Conservation (phyloP, 805 yeast species). For the Tetrapisispora pingtungensis region DNA sequence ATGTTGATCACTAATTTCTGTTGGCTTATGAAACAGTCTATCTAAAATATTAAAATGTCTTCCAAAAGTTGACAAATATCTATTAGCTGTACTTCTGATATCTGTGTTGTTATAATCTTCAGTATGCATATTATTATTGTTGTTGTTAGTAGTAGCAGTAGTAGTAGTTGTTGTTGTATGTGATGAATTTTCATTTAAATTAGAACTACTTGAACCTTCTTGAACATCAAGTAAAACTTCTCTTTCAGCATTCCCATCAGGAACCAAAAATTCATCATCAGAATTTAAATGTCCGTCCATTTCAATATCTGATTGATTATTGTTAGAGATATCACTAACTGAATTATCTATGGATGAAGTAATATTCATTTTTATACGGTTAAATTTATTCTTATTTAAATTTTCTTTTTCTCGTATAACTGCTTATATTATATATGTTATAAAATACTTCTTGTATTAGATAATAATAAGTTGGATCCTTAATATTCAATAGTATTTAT, state of each 20-base stretch:
- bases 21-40: slow-evolving; percentile 25
- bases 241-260: neutral
- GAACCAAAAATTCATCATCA: neutral
- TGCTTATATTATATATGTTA: too few relatives aligned
- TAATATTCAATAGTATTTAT: too few relatives aligned
- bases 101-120: neutral
- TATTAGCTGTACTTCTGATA: slow-evolving; percentile 14
- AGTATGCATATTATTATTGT: neutral
- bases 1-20: slow-evolving; percentile 4
- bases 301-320: neutral
- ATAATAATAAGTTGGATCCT: too few relatives aligned
- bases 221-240: neutral
- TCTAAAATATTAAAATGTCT: slow-evolving; percentile 34
- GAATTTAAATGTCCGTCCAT: neutral
- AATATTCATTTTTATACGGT: neutral
- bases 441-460: too few relatives aligned
- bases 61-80: slow-evolving; percentile 23
- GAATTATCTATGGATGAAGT: neutral
- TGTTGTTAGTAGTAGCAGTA: neutral
- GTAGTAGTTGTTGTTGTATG: too few relatives aligned
- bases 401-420: too few relatives aligned
- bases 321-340: neutral
- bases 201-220: neutral
- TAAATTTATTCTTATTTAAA: too few relatives aligned
- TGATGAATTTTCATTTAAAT: neutral